A percentile compares a stretch with the other conserved stretches of the same genome.
Evolutionary conservation across 2,329 filamentous ascomycete species (phyloP).

Genomic region (Calonectria hongkongensis): DNA sequence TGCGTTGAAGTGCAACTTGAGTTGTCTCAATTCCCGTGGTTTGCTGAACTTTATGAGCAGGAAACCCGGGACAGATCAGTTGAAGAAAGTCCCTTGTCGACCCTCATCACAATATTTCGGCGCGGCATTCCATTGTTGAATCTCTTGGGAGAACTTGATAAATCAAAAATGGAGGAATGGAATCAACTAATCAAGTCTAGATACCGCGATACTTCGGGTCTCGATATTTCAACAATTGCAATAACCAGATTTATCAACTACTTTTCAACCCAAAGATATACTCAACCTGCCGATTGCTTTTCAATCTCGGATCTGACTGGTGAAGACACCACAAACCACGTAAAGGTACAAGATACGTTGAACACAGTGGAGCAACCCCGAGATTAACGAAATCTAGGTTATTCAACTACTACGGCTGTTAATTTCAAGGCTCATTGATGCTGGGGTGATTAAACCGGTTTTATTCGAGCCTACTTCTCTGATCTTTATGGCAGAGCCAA

Average conservation of each 20-base stretch:
- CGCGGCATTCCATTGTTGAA: background rate
- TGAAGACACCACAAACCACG: background rate
- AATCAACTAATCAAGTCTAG: background rate
- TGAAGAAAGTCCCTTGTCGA: background rate
- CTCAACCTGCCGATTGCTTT: background rate
- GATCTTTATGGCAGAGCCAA: background rate
- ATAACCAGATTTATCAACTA: too few species aligned
- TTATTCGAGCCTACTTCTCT: background rate
- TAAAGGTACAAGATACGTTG: background rate
- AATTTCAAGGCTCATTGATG: background rate
- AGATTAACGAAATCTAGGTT: background rate
- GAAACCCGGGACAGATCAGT: background rate
- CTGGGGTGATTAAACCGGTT: background rate
- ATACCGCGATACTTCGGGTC: too few species aligned
- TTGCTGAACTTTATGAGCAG: background rate
- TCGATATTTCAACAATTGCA: too few species aligned
- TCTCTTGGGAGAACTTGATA: background rate
- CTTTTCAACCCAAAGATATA: too few species aligned
- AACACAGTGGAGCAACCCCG: too few species aligned
- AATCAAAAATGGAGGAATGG: background rate
- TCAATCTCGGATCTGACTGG: background rate
- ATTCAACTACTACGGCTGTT: background rate
- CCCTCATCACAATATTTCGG: background rate
- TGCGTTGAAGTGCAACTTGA: slow-evolving; percentile 5
- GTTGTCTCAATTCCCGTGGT: background rate